These are phyloP conservation scores for Irpex lacteus DNA, from an alignment of 1,284 basidiomycete genomes.

Conservation along the genomic window DNA sequence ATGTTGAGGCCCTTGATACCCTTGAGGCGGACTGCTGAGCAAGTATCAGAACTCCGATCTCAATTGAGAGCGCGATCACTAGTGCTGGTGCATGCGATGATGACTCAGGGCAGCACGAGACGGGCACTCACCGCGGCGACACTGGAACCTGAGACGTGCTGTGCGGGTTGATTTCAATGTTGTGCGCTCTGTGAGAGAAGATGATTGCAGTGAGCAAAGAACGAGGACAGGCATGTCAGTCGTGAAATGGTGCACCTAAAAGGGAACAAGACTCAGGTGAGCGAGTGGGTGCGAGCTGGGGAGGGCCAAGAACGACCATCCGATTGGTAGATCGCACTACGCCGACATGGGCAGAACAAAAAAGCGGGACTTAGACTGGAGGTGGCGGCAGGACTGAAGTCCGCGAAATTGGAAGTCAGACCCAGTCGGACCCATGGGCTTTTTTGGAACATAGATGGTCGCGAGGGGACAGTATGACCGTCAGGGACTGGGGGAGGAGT, in stretches of 20 bases:
- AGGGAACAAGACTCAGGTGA: neutral
- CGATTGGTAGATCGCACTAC: constrained; percentile 1
- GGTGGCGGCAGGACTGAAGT: constrained; percentile 6
- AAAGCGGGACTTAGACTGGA: constrained; percentile 8
- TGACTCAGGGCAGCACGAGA: neutral
- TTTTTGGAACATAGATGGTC: constrained; percentile 9
- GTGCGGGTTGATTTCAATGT: neutral
- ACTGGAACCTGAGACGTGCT: neutral
- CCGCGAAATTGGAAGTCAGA: constrained; percentile 15
- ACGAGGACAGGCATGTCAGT: neutral
- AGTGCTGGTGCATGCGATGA: neutral
- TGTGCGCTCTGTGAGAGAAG: neutral
- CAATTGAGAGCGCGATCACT: constrained; percentile 14
- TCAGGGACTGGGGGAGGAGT: neutral
- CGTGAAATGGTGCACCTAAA: neutral
- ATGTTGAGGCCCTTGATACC: constrained; percentile 11
- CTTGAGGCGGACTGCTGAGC: constrained; percentile 18
- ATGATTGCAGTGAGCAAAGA: neutral
- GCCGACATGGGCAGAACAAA: constrained; percentile 2
- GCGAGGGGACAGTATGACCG: constrained; percentile 4
- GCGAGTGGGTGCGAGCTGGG: neutral
- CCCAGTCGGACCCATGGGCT: constrained; percentile 4
- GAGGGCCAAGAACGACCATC: constrained; percentile 1
- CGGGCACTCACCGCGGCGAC: neutral
- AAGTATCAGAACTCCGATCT: constrained; percentile 17